Evolutionary conservation across 495 filamentous ascomycete genomes (phyloP), one percentile per base, ranked within the genome.

Genomic region (Aspergillus bridgeri): DNA sequence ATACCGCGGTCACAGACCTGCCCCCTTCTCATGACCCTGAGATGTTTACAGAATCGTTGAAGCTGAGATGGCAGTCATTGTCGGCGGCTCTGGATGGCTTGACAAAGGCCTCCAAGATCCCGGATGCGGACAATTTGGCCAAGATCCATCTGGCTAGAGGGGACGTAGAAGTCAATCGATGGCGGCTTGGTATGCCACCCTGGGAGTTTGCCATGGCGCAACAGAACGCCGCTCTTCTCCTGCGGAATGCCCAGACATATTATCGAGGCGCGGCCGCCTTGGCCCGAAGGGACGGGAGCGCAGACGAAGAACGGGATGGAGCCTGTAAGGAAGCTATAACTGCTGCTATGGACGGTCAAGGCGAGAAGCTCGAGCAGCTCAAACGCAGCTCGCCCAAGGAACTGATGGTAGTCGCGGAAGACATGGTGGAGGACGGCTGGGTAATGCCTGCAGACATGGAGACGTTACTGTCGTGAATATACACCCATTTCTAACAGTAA

Each of bases 231-330:
- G 62, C 63, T 2, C 77, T 74, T 17, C 74, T 89, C 45, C 57
- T 86, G 20, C 77, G 77, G 42, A 89, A 89, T 61, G 84, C 86
- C 3, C 80, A 80, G 29, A 81, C 83, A 9, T 89, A 83, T 59
- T 89, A 86, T 62, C 75, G 83, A 43, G 85, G 85, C 24, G 85
- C 84, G 1, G 75, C 75, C 46, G 77, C 71, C 33, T 60, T 84
- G 23, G 73, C 76, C 48, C 65, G 72, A 38, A 66, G 70, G 61
- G 72, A 78, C 53, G 69, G 77, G 47, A 69, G 60, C 3, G 52
- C 54, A 5, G 75, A 80, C 11, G 75, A 81, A 60, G 72, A 76
- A 57, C 68, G 63, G n/a, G 79, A 84, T 27, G 81, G 65, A 15
- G 60, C 65, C 4, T 74, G 66, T 47, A 78, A 76, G 60, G 76